These are phyloP conservation scores for Apiotrichum domesticum DNA, from an alignment of 1,284 basidiomycete genomes.

Conservation along the genomic window DNA sequence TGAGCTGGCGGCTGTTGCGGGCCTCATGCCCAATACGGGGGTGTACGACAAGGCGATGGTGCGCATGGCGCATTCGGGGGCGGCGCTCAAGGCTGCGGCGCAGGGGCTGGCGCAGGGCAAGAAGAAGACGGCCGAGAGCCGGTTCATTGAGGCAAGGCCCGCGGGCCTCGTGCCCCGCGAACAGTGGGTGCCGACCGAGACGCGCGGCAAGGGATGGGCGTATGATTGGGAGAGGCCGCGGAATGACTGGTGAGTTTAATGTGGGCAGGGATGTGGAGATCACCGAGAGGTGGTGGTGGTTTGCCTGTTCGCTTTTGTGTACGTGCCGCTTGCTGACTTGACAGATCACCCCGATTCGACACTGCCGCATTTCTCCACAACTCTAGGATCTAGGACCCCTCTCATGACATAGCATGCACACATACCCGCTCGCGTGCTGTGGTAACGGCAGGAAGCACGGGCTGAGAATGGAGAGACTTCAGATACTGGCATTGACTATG, in stretches of 20 bases:
- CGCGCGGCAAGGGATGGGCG: constrained; percentile 42
- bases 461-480: no score
- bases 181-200: constrained; percentile 45
- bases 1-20: constrained; percentile 54
- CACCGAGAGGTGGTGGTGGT: no score
- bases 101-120: constrained; percentile 50
- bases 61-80: constrained; percentile 52
- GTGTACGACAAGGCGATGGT: constrained; percentile 70
- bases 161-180: constrained; percentile 71
- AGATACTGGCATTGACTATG: no score
- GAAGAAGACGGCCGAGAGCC: constrained; percentile 58
- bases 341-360: no score
- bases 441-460: not conserved
- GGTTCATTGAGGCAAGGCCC: constrained; percentile 66
- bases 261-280: not conserved
- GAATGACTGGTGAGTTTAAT: constrained; percentile 12
- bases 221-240: constrained; percentile 41
- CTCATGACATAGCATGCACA: constrained; percentile 4
- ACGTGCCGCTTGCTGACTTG: not conserved
- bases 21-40: constrained; percentile 5
- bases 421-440: not conserved
- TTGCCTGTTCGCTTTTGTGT: no score
- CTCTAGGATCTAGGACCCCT: not conserved
- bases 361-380: not conserved
- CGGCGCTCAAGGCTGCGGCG: constrained; percentile 9